These are phyloP conservation scores for Cajanus cajan DNA, from an alignment of 306 rosid genomes.

Conservation along the genomic window DNA sequence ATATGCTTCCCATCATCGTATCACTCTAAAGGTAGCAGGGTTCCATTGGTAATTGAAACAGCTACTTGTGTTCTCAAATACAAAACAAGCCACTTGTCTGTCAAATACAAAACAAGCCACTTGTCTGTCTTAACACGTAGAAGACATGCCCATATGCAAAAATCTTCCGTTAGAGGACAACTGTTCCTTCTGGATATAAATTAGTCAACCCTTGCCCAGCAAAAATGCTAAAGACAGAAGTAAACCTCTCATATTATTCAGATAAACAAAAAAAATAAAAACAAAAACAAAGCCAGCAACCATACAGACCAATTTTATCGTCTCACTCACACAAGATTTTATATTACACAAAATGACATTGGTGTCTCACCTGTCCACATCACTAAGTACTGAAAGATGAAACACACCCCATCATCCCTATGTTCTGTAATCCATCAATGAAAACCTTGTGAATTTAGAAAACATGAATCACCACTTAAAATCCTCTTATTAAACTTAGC, in stretches of 20 bases:
- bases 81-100: slow-evolving; percentile 25
- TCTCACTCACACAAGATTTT: slow-evolving; percentile 31
- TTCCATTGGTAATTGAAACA: slow-evolving; percentile 22
- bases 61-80: slow-evolving; percentile 32
- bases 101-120: slow-evolving; percentile 27
- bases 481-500: background rate
- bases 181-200: slow-evolving; percentile 29
- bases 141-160: slow-evolving; percentile 31
- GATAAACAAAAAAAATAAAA: background rate
- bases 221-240: slow-evolving; percentile 34
- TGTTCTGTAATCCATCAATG: slow-evolving; percentile 56
- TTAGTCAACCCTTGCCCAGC: slow-evolving; percentile 36
- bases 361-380: slow-evolving; percentile 59
- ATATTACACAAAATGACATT: slow-evolving; percentile 38
- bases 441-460: slow-evolving; percentile 40
- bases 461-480: slow-evolving; percentile 22
- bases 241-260: slow-evolving; percentile 20
- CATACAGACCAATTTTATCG: slow-evolving; percentile 26
- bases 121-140: slow-evolving; percentile 26
- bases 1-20: slow-evolving; percentile 31
- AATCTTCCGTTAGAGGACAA: slow-evolving; percentile 31
- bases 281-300: slow-evolving; percentile 20
- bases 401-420: slow-evolving; percentile 54
- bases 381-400: slow-evolving; percentile 49
- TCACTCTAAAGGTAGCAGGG: slow-evolving; percentile 25